Conservation (phyloP, 108 stramenopile genomes). For the Cyclotella sp. region DNA sequence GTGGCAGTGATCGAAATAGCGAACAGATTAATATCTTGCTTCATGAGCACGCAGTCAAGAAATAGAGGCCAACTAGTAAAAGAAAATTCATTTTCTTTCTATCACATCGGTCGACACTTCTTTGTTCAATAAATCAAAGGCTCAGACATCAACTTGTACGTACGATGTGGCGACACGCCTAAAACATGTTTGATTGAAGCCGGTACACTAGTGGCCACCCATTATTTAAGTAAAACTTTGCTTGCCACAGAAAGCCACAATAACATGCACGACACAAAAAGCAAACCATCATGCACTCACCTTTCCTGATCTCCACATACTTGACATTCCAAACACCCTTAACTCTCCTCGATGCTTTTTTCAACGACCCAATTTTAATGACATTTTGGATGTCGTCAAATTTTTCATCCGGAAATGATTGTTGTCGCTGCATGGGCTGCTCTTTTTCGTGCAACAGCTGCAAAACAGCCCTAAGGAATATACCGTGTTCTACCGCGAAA, state of each 20-base stretch:
- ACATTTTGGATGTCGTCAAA: constrained; percentile 60
- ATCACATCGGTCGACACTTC: too few relatives aligned
- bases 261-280: neutral
- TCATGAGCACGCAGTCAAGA: too few relatives aligned
- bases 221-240: too few relatives aligned
- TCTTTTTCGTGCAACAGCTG: constrained; percentile 74
- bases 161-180: too few relatives aligned
- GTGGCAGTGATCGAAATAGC: too few relatives aligned
- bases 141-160: too few relatives aligned
- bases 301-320: constrained; percentile 77
- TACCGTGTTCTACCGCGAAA: constrained; percentile 80
- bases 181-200: too few relatives aligned
- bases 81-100: too few relatives aligned
- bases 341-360: constrained; percentile 76
- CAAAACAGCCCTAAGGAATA: constrained; percentile 75
- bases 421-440: constrained; percentile 40
- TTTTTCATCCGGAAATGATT: constrained; percentile 42
- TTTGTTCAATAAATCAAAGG: too few relatives aligned
- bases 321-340: constrained; percentile 86
- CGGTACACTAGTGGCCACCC: too few relatives aligned
- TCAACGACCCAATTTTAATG: constrained; percentile 75
- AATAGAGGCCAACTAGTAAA: too few relatives aligned
- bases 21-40: too few relatives aligned
- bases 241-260: neutral
- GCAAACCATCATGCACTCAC: constrained; percentile 47